Percentiles rank a stretch among this genome's conserved stretches.
These are phyloP conservation scores for Phytopythium vexans DNA, from an alignment of 352 stramenopile genomes.

Conservation along the genomic window DNA sequence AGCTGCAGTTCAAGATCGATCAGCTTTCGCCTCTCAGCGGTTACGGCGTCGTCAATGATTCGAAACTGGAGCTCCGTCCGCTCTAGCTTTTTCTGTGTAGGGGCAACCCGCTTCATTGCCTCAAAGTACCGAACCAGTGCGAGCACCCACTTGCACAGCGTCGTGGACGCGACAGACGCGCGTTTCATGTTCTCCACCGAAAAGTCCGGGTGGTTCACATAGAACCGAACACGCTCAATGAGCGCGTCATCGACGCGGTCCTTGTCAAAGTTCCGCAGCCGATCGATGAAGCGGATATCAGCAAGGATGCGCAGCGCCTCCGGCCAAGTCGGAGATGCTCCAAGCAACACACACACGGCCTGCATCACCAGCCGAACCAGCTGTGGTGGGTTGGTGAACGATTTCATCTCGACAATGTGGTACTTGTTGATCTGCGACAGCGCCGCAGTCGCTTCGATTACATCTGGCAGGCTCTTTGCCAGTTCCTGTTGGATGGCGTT, in stretches of 20 bases:
- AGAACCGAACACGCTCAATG: conserved; percentile 53
- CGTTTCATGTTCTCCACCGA: conserved; percentile 78
- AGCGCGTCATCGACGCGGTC: conserved; percentile 39
- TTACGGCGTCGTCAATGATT: conserved; percentile 36
- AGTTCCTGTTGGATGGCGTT: conserved; percentile 52
- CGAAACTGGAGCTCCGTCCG: conserved; percentile 36
- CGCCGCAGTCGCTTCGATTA: conserved; percentile 50
- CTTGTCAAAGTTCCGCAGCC: conserved; percentile 56
- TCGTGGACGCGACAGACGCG: conserved; percentile 63
- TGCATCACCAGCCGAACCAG: conserved; percentile 76
- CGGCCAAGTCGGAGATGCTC: conserved; percentile 53
- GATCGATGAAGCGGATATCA: conserved; percentile 67
- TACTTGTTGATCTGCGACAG: conserved; percentile 76
- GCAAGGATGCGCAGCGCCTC: conserved; percentile 61
- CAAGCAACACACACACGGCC: conserved; percentile 66
- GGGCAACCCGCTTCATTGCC: conserved; percentile 56
- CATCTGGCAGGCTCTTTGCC: conserved; percentile 55
- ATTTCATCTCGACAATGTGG: conserved; percentile 81
- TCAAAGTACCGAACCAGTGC: conserved; percentile 67
- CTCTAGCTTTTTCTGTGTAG: conserved; percentile 45
- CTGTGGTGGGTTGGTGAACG: conserved; percentile 66
- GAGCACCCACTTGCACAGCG: conserved; percentile 70
- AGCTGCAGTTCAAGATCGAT: conserved; percentile 45
- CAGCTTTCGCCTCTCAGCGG: conserved; percentile 44
- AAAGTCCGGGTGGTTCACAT: conserved; percentile 69